These are phyloP conservation scores for Dioscorea zingiberensis DNA, from an alignment of 106 monocot species.

Conservation along the genomic window DNA sequence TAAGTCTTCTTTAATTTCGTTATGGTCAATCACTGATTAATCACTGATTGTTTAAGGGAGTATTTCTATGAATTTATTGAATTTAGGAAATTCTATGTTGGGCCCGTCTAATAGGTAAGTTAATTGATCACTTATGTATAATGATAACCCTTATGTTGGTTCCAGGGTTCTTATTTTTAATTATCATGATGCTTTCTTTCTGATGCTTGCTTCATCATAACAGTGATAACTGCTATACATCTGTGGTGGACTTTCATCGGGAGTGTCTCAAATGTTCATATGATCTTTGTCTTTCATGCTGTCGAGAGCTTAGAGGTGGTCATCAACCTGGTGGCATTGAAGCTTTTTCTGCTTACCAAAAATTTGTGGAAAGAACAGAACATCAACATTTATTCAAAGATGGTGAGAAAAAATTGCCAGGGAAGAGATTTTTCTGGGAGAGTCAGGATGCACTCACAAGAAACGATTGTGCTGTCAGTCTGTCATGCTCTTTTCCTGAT, in stretches of 20 bases:
- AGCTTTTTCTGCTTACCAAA: slow-evolving; percentile 7
- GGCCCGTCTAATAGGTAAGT: too few species aligned
- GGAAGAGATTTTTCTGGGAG: slow-evolving; percentile 22
- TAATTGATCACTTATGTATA: too few species aligned
- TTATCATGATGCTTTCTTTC: too few species aligned
- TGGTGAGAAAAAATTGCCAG: too few species aligned
- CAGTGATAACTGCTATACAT: slow-evolving; percentile 9
- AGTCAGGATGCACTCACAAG: slow-evolving; percentile 8
- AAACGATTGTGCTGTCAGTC: slow-evolving; percentile 3
- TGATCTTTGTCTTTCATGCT: slow-evolving; percentile 7
- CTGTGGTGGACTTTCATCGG: slow-evolving; percentile 4
- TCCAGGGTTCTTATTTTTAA: too few species aligned
- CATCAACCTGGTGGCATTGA: slow-evolving; percentile 1
- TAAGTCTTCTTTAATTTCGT: too few species aligned
- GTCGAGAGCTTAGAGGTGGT: not conserved
- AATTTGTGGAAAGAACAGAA: not conserved
- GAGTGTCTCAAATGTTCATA: slow-evolving; percentile 7
- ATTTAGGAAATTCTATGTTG: too few species aligned
- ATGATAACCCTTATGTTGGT: too few species aligned
- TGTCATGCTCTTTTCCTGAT: slow-evolving; percentile 12
- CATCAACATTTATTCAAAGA: not conserved
- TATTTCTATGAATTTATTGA: too few species aligned
- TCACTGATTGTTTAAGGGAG: too few species aligned
- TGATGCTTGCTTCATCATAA: too few species aligned
- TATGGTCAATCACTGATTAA: too few species aligned